A percentile compares a stretch with the other conserved stretches of the same genome.
phyloP scores from a whole-genome alignment of 805 yeast species.

The Metschnikowia dekortorum region DNA sequence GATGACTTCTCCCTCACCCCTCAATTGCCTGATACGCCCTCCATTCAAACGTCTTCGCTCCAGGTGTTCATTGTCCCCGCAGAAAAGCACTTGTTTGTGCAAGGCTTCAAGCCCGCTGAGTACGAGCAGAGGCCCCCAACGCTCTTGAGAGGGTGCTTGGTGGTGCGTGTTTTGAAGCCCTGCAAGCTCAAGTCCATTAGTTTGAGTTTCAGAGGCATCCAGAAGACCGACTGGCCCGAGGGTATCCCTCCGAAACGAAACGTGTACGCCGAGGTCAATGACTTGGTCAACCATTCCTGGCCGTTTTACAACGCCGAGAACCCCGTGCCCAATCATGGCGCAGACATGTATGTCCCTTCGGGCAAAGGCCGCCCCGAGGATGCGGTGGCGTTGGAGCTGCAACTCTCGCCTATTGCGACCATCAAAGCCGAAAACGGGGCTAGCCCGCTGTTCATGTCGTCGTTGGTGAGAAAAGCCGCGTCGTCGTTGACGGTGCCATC shows the following conservation, averaged over 20 bases:
- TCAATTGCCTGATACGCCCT: slow-evolving; percentile 53
- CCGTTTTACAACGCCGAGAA: slow-evolving; percentile 58
- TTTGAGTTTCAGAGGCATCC: slow-evolving; percentile 60
- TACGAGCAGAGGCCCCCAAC: slow-evolving; percentile 67
- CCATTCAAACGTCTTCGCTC: slow-evolving; percentile 59
- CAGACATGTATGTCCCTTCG: slow-evolving; percentile 35
- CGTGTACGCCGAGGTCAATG: slow-evolving; percentile 60
- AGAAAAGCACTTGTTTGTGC: slow-evolving; percentile 74
- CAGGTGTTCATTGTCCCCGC: slow-evolving; percentile 71
- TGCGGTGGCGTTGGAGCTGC: slow-evolving; percentile 15
- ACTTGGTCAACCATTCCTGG: slow-evolving; percentile 80
- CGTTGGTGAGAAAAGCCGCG: slow-evolving; percentile 24
- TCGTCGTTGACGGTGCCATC: slow-evolving; percentile 21
- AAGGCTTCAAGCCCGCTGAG: slow-evolving; percentile 72
- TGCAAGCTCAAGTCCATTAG: slow-evolving; percentile 62
- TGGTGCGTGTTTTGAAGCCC: slow-evolving; percentile 65
- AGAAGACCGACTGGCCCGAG: slow-evolving; percentile 94
- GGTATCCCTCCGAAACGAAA: slow-evolving; percentile 90
- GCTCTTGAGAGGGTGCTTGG: slow-evolving; percentile 73
- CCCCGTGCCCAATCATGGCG: slow-evolving; percentile 37
- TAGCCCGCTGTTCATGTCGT: slow-evolving; percentile 18
- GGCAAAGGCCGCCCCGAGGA: background rate
- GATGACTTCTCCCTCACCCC: slow-evolving; percentile 21
- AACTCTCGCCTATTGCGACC: slow-evolving; percentile 33
- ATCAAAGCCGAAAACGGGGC: slow-evolving; percentile 19